phyloP scores from a whole-genome alignment of 1,284 basidiomycete species.

The Cutaneotrichosporon dermatis region DNA sequence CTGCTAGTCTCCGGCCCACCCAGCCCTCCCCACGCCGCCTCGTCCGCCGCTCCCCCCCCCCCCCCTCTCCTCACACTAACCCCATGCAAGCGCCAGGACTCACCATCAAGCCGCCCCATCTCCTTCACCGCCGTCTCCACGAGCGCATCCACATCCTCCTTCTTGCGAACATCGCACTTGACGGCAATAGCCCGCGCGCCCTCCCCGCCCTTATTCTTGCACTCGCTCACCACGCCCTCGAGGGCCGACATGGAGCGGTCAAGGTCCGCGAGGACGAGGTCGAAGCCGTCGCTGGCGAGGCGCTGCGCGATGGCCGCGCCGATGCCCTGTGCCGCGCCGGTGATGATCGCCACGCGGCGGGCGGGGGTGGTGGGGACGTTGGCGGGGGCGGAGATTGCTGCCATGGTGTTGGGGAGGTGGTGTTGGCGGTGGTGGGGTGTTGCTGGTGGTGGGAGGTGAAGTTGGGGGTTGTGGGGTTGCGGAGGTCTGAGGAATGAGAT shows the following conservation, averaged over 20 bases:
- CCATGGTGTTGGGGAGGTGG: background rate
- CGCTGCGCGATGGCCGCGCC: conserved; percentile 51
- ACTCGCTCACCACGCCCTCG: conserved; percentile 30
- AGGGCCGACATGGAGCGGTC: conserved; percentile 15
- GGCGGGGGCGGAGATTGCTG: background rate
- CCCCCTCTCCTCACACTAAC: no score
- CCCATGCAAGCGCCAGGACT: background rate
- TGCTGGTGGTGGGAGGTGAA: no score
- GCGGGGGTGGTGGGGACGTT: background rate
- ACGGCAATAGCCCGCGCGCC: conserved; percentile 29
- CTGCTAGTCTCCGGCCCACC: background rate
- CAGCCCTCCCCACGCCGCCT: background rate
- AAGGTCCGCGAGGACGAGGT: conserved; percentile 49
- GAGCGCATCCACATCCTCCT: conserved; percentile 34
- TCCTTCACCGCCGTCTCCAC: conserved; percentile 40
- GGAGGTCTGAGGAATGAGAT: no score
- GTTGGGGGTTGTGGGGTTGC: no score
- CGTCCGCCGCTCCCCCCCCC: no score
- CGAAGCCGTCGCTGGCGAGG: conserved; percentile 51
- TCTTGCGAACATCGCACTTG: conserved; percentile 39
- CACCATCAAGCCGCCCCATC: conserved; percentile 42
- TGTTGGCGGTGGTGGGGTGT: background rate
- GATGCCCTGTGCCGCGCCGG: conserved; percentile 52
- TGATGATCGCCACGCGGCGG: conserved; percentile 45
- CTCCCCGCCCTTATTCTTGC: conserved; percentile 23